phyloP scores from a whole-genome alignment of 306 rosid species.

The Rubus parviflorus region DNA sequence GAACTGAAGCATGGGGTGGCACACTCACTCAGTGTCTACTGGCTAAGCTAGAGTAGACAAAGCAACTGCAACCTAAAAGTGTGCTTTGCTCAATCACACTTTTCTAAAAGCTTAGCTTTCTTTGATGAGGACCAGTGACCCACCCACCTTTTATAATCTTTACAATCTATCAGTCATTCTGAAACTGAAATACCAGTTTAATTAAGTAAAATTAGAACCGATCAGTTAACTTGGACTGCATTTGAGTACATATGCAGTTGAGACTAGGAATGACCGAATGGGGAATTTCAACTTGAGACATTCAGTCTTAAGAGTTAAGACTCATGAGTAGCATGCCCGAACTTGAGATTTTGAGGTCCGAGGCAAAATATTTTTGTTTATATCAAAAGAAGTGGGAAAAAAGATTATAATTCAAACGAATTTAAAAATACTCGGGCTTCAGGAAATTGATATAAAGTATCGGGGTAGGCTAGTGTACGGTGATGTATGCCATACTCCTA shows the following conservation, averaged over 20 bases:
- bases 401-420: too few species aligned
- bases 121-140: slow-evolving; percentile 22
- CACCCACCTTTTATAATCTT: neutral
- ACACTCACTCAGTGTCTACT: neutral
- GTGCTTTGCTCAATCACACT: neutral
- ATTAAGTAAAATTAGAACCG: too few species aligned
- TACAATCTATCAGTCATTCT: neutral
- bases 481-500: too few species aligned
- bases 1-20: neutral
- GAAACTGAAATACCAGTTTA: neutral
- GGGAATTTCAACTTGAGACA: too few species aligned
- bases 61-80: neutral
- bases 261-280: too few species aligned
- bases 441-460: too few species aligned
- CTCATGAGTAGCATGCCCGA: neutral
- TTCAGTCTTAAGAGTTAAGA: neutral
- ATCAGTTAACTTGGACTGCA: neutral
- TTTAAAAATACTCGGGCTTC: too few species aligned
- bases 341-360: neutral
- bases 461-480: too few species aligned
- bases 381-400: too few species aligned
- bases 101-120: neutral
- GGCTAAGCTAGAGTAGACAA: neutral
- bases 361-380: neutral
- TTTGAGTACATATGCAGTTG: neutral